These are phyloP conservation scores for Lablab purpureus DNA, from an alignment of 306 rosid genomes.

Conservation along the genomic window DNA sequence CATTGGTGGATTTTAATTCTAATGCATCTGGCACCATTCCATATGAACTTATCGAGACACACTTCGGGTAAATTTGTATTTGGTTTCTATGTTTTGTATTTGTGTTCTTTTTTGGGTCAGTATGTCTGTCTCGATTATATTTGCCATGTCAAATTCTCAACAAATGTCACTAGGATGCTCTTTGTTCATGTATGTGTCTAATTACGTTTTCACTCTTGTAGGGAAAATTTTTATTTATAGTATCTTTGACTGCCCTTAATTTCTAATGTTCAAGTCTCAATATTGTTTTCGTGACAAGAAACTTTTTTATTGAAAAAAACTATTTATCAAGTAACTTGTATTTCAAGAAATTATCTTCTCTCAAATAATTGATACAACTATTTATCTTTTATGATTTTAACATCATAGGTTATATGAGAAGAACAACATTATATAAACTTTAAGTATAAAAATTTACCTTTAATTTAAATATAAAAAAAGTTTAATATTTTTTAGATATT, in stretches of 20 bases:
- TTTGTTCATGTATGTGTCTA: background rate
- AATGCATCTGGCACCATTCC: slow-evolving; percentile 75
- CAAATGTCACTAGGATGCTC: background rate
- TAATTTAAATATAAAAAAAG: no score
- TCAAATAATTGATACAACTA: no score
- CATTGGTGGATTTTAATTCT: slow-evolving; percentile 90
- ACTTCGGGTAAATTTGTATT: slow-evolving; percentile 64
- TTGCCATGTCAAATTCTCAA: slow-evolving; percentile 7
- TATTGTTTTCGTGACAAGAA: background rate
- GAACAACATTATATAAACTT: no score
- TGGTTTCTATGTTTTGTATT: slow-evolving; percentile 1
- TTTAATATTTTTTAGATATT: no score
- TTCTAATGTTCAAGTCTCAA: background rate
- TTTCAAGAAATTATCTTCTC: background rate
- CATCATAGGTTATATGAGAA: slow-evolving; percentile 81
- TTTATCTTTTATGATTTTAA: slow-evolving; percentile 38
- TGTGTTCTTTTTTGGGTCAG: slow-evolving; percentile 17
- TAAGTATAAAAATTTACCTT: no score
- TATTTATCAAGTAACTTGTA: background rate
- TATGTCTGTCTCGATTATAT: background rate
- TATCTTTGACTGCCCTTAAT: background rate
- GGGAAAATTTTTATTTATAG: background rate
- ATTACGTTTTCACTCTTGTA: background rate
- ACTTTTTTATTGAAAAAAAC: background rate
- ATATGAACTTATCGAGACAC: slow-evolving; percentile 78